These are phyloP conservation scores for Paramecium primaurelia DNA, from an alignment of 73 alveolate species.

Conservation along the genomic window DNA sequence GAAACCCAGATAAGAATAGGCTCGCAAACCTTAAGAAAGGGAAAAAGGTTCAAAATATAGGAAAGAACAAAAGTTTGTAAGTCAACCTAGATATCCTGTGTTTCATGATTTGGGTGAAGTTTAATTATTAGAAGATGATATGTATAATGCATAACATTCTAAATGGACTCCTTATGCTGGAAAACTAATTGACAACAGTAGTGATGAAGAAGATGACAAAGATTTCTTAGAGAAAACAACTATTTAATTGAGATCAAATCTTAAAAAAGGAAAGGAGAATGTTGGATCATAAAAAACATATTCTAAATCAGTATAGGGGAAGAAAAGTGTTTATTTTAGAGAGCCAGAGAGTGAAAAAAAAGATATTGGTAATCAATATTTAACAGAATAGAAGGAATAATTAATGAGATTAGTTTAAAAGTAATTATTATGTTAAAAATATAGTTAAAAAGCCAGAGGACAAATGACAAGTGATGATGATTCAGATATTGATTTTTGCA, in stretches of 20 bases:
- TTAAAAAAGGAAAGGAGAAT: neutral
- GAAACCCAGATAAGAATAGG: neutral
- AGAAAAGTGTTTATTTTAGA: neutral
- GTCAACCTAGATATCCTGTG: neutral
- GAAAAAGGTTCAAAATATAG: neutral
- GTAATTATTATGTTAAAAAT: neutral
- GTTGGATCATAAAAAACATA: neutral
- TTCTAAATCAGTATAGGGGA: slow-evolving; percentile 8
- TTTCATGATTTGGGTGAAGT: slow-evolving; percentile 48
- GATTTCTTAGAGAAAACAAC: neutral
- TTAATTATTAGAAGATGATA: slow-evolving; percentile 19
- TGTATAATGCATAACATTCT: slow-evolving; percentile 32
- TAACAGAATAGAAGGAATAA: slow-evolving; percentile 25
- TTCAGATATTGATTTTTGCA: neutral
- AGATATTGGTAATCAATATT: neutral
- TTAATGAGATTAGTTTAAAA: slow-evolving; percentile 6
- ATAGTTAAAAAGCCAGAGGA: slow-evolving; percentile 22
- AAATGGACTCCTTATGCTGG: slow-evolving; percentile 24
- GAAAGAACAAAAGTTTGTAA: neutral
- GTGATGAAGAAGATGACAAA: slow-evolving; percentile 13
- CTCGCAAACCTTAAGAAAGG: neutral
- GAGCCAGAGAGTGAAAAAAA: neutral
- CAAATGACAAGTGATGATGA: slow-evolving; percentile 15
- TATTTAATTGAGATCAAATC: neutral
- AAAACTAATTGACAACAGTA: neutral